phyloP scores from a whole-genome alignment of 2,329 filamentous ascomycete genomes.

The Ascochyta clinopodiicola region DNA sequence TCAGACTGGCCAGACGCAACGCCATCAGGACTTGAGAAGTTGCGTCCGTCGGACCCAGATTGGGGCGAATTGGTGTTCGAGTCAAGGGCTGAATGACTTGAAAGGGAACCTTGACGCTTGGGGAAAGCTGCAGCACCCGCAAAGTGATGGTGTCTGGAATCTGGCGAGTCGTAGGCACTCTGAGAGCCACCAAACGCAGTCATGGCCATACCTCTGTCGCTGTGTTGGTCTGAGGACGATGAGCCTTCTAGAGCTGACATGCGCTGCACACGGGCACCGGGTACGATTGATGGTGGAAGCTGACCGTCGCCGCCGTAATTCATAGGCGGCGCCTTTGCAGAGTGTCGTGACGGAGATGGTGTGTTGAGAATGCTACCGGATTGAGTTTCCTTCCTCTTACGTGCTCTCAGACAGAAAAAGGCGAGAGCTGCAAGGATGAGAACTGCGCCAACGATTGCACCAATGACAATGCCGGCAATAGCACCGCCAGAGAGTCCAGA shows the following conservation, averaged over 20 bases:
- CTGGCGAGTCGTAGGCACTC: constrained; percentile 65
- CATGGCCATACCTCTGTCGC: constrained; percentile 35
- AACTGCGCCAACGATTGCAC: constrained; percentile 73
- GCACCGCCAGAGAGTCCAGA: constrained; percentile 76
- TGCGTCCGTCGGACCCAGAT: constrained; percentile 58
- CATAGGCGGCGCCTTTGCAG: constrained; percentile 45
- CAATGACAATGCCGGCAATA: constrained; percentile 90
- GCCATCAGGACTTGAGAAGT: constrained; percentile 85
- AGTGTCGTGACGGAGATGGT: constrained; percentile 68
- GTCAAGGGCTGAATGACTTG: constrained; percentile 79
- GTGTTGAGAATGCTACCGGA: constrained; percentile 85
- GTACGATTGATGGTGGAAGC: constrained; percentile 62
- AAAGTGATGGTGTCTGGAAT: constrained; percentile 61
- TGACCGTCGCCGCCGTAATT: constrained; percentile 50
- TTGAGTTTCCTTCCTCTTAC: constrained; percentile 64
- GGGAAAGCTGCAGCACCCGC: constrained; percentile 54
- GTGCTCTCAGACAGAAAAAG: constrained; percentile 64
- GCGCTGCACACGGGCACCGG: constrained; percentile 87
- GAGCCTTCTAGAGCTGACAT: constrained; percentile 92
- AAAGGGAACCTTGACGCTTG: constrained; percentile 86
- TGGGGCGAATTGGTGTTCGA: constrained; percentile 73
- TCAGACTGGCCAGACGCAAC: constrained; percentile 90
- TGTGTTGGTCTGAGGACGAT: constrained; percentile 60
- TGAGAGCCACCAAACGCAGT: constrained; percentile 32
- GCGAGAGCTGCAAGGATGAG: constrained; percentile 71